A percentile compares a stretch with the other conserved stretches of the same genome.
Conservation (phyloP, 139 green algal species). For the Haematococcus lacustris region DNA sequence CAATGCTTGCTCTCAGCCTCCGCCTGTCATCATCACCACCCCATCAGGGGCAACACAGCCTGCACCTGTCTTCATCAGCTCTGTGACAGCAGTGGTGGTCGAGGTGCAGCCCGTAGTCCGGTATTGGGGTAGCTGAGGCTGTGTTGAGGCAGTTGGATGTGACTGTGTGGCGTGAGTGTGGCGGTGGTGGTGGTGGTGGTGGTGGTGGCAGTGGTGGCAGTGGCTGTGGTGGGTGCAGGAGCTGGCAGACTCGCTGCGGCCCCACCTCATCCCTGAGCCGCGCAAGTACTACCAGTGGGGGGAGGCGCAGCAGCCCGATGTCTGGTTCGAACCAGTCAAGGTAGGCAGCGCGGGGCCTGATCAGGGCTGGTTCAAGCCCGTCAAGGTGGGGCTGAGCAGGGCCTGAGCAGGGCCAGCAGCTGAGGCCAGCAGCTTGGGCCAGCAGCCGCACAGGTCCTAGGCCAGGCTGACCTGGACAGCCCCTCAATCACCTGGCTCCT, state of each 20-base stretch:
- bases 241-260: slow-evolving; percentile 59
- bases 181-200: not conserved
- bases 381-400: not conserved
- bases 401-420: not conserved
- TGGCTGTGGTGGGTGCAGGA: slow-evolving; percentile 11
- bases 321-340: slow-evolving; percentile 81
- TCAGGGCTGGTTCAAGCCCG: not conserved
- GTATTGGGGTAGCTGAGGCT: not conserved
- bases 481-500: not conserved
- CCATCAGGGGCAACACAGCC: too few species aligned
- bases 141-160: not conserved
- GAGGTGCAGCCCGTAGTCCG: not conserved
- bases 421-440: not conserved
- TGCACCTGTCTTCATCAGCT: not conserved
- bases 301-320: slow-evolving; percentile 70
- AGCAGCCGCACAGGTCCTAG: not conserved
- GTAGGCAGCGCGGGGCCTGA: slow-evolving; percentile 6
- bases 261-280: slow-evolving; percentile 52
- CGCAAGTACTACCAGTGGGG: slow-evolving; percentile 55
- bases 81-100: not conserved
- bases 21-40: too few species aligned
- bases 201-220: too few species aligned
- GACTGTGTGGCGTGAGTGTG: not conserved
- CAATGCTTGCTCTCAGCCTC: too few species aligned
- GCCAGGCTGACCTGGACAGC: not conserved